Evolutionary conservation across 306 rosid genomes (phyloP), one percentile per base, ranked within the genome.

Genomic region (Carpinus viminea): DNA sequence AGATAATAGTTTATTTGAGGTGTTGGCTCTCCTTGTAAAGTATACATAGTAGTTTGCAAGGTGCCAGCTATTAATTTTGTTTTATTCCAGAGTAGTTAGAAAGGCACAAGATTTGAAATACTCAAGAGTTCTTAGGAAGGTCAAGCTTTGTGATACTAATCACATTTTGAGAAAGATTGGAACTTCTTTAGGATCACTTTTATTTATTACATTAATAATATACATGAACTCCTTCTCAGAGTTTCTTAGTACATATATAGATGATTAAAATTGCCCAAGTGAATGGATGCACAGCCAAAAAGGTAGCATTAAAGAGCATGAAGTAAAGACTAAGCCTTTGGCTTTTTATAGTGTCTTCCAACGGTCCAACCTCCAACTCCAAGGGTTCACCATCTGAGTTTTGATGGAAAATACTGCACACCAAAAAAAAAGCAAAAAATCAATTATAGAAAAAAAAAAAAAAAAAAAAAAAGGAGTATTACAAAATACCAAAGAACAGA

Each of bases 401-500:
- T 46, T 70, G 24, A 13, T 46, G 74, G 74, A 20, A 70, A 70
- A 24, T 70, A 70, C 74, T 70, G 36, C 74, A 43, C 20, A 46
- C 12, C 4, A 43, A 31, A 31, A 31, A 31, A 31, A 31, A 31
- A 1, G 2, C 1, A 28, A 28, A 31, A 31, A 31, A 1, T 12
- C 5, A 16, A 52, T 16, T 54, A 12, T 24, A 41, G 45, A 41
- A 2, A 38, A 38, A 41, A 41, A 59, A 59, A 59, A 12, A 41
- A 8, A 41, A 2, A 38, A 38, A 41, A 41, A 59, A 59, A 59
- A 12, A 59, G 31, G 12, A 60, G 36, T 26, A 3, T 4, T 60
- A 1, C 26, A 60, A 26, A 26, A 26, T 13, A 11, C 66, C 66
- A 5, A 4, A 60, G 66, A 41, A 26, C 66, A 60, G 7, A 60